Base-by-base conservation (phyloP, 208 protist genomes). In the Trichomonas vaginalis region DNA sequence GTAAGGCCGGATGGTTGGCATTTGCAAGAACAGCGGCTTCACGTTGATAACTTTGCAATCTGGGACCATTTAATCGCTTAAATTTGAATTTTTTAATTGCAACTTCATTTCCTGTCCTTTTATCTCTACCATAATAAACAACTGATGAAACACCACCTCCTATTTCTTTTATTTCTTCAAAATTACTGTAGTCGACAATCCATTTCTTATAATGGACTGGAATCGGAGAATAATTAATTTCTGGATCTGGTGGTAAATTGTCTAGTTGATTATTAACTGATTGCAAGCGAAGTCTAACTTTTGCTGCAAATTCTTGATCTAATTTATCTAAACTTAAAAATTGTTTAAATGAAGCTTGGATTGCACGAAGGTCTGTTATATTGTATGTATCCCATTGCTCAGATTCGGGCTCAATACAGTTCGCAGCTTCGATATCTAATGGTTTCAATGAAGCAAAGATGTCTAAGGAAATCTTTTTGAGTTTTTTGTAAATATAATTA, bases 61-160 rank as follows among this genome's bases (percentile, higher is more conserved):
- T 48, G 0, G 17, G 17, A 10, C 86, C 86, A 39, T 92, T 92
- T 32, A 92, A 27, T 51, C 37, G 48, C 23, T 15, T 23, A 8
- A 48, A 92, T 15, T 51, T 48, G n/a, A 92, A 92, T 15, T 92
- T 45, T 51, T 92, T 92, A 39, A 92, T 92, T 40, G 86, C 86
- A 47, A 92, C 86, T 51, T 92, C 86, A 39, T 92, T 14, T 17
- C 45, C 45, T 17, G 86, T 92, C 0, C 45, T 0, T 32, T 92
- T 92, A 27, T 92, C 40, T 14, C 35, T 48, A 35, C 45, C 40
- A 51, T 51, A 51, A 47, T 51, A 92, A 51, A 92, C 86, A 51
- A 27, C 37, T 0, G 86, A 40, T 32, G 86, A 92, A 92, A 92
- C 86, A 39, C 86, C 86, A 39, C 45, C 46, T 35, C 86, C 86